phyloP scores from a whole-genome alignment of 176 grass and related monocot species.

The Oryza coarctata region DNA sequence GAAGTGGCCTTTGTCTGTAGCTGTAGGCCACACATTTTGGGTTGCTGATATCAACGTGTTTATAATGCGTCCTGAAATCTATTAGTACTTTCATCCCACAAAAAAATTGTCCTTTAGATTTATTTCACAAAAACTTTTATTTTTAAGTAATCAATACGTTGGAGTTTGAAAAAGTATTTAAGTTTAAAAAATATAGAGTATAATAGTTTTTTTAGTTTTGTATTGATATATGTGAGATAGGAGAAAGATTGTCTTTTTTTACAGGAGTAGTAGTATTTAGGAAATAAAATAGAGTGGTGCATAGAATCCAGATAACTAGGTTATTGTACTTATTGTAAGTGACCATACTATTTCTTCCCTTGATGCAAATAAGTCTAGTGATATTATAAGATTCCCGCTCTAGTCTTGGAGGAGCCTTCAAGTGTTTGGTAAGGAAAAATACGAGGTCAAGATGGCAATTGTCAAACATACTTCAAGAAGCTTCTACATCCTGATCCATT shows the following conservation, averaged over 20 bases:
- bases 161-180: no score
- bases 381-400: background rate
- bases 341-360: background rate
- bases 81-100: no score
- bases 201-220: no score
- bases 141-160: no score
- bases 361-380: background rate
- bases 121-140: no score
- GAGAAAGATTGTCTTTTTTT: no score
- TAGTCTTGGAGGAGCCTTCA: no score
- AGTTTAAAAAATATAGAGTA: no score
- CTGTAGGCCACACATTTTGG: background rate
- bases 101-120: no score
- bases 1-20: constrained; percentile 15
- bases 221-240: no score
- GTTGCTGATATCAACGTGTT: constrained; percentile 8
- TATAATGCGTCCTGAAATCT: constrained; percentile 21
- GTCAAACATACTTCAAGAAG: background rate
- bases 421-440: background rate
- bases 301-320: background rate
- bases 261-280: background rate
- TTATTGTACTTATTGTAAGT: background rate
- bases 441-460: background rate
- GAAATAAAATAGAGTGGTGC: background rate
- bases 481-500: background rate